Conservation (phyloP, 495 filamentous ascomycete species). For the Platismatia glauca region DNA sequence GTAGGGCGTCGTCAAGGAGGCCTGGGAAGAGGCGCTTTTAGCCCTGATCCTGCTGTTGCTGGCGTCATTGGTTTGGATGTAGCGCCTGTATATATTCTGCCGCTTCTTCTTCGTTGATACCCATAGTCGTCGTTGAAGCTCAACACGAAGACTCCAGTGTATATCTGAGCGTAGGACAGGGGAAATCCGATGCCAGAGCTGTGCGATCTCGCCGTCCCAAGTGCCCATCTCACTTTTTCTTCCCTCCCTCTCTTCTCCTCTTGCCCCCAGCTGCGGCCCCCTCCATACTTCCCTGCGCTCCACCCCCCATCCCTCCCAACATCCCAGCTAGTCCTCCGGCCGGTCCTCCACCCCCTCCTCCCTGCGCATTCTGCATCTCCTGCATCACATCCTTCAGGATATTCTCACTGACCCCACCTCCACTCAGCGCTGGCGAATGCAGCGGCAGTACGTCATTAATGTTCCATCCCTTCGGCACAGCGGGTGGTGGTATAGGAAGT, state of each 20-base stretch:
- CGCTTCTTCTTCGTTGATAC: slow-evolving; percentile 4
- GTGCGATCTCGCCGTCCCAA: neutral
- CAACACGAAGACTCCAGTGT: neutral
- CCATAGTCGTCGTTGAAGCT: neutral
- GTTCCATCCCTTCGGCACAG: slow-evolving; percentile 88
- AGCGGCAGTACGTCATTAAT: slow-evolving; percentile 73
- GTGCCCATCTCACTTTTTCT: slow-evolving; percentile 8
- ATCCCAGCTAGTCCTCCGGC: slow-evolving; percentile 68
- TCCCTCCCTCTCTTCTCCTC: slow-evolving; percentile 23
- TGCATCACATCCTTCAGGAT: slow-evolving; percentile 96
- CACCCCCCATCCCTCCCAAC: slow-evolving; percentile 43
- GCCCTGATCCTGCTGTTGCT: neutral
- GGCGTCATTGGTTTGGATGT: neutral
- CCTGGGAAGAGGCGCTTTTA: slow-evolving; percentile 6
- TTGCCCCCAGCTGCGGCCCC: slow-evolving; percentile 16
- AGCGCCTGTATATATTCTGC: neutral
- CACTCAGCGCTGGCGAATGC: slow-evolving; percentile 79
- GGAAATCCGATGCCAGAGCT: slow-evolving; percentile 9
- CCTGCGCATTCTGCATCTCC: slow-evolving; percentile 64
- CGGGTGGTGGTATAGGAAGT: slow-evolving; percentile 58
- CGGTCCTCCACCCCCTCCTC: slow-evolving; percentile 31
- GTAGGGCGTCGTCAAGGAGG: slow-evolving; percentile 10
- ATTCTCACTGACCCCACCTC: slow-evolving; percentile 92
- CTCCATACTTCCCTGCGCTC: slow-evolving; percentile 10
- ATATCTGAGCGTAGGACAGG: neutral